A percentile compares a stretch with the other conserved stretches of the same genome.
Conservation (phyloP, 176 grass and related monocot genomes). For the Carex kokanica region DNA sequence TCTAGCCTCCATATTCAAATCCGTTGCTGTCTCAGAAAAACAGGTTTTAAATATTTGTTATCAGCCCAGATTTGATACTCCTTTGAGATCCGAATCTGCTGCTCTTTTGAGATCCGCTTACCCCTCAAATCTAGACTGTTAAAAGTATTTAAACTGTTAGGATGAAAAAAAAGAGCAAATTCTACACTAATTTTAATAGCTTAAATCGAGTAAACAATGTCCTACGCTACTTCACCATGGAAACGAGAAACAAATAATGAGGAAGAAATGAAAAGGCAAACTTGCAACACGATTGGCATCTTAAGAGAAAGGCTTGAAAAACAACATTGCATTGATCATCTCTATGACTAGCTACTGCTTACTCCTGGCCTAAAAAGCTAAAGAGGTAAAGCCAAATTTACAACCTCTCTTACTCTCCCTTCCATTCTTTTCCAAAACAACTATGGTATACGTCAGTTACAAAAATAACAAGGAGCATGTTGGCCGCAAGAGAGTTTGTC, state of each 20-base stretch:
- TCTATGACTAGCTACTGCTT: slow-evolving; percentile 17
- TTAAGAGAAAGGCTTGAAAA: background rate
- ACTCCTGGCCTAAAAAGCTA: slow-evolving; percentile 5
- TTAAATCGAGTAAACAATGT: background rate
- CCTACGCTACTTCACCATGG: background rate
- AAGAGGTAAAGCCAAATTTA: slow-evolving; percentile 15
- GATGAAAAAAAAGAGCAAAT: too few species aligned
- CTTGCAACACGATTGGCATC: background rate
- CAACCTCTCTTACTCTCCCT: slow-evolving; percentile 7
- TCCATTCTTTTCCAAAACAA: background rate
- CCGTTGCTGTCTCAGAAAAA: too few species aligned
- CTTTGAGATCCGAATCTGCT: too few species aligned
- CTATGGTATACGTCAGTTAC: slow-evolving; percentile 15
- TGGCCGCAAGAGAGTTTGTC: background rate
- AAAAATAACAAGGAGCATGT: slow-evolving; percentile 26
- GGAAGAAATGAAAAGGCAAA: background rate
- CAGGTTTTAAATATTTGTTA: too few species aligned
- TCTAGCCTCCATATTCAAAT: too few species aligned
- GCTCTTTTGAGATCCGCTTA: too few species aligned
- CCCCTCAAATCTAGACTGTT: too few species aligned
- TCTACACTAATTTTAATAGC: background rate
- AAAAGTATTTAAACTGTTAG: too few species aligned
- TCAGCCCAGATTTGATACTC: too few species aligned
- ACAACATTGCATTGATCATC: slow-evolving; percentile 12
- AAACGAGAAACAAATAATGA: background rate